phyloP scores from a whole-genome alignment of 768 basidiomycete genomes.

The Lactarius sp. region DNA sequence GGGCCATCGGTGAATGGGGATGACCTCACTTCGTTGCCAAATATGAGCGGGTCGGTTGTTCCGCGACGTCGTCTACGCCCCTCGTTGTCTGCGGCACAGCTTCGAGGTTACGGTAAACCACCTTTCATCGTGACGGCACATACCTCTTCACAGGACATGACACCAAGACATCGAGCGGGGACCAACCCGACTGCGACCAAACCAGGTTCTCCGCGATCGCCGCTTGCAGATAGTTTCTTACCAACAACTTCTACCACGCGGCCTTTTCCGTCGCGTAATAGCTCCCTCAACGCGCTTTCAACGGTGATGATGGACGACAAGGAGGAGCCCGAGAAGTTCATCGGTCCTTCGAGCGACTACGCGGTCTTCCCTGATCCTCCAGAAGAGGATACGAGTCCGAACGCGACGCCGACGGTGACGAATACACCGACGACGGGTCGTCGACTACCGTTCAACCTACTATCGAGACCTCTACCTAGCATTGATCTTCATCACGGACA shows the following conservation, averaged over 20 bases:
- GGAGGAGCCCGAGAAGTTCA: conserved; percentile 50
- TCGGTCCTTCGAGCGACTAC: conserved; percentile 66
- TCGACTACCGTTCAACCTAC: conserved; percentile 57
- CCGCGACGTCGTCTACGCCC: conserved; percentile 59
- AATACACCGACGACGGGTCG: conserved; percentile 24
- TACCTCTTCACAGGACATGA: conserved; percentile 35
- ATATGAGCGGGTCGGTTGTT: conserved; percentile 48
- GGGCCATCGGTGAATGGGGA: conserved; percentile 53
- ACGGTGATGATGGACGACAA: conserved; percentile 36
- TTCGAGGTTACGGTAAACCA: conserved; percentile 40
- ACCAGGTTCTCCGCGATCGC: conserved; percentile 39
- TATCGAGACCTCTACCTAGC: conserved; percentile 47
- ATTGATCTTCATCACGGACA: conserved; percentile 33
- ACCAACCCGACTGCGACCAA: conserved; percentile 54
- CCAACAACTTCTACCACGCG: conserved; percentile 40
- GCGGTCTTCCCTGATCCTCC: conserved; percentile 71
- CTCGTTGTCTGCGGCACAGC: conserved; percentile 73
- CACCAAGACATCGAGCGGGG: conserved; percentile 53
- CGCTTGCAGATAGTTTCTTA: conserved; percentile 22
- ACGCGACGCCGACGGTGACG: conserved; percentile 20
- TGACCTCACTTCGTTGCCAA: conserved; percentile 45
- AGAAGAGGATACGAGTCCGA: conserved; percentile 33
- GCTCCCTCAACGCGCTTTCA: conserved; percentile 36
- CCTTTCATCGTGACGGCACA: conserved; percentile 23
- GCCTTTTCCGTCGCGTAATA: conserved; percentile 54